Conservation (phyloP, 768 basidiomycete species). For the Termitomyces sp. region DNA sequence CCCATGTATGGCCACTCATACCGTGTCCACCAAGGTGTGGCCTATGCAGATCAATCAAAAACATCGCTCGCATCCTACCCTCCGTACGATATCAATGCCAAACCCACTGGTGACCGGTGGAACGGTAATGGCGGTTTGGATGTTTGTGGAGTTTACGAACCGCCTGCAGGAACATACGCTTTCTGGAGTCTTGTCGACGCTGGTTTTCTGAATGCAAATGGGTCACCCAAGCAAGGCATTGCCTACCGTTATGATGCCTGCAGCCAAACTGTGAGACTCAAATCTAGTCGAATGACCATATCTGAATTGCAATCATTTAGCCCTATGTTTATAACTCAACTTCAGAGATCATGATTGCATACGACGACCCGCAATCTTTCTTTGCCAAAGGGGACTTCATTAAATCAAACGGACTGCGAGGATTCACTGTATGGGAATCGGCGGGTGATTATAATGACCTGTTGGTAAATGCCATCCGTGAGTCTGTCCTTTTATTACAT, state of each 20-base stretch:
- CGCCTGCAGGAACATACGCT: constrained; percentile 54
- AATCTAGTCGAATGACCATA: background rate
- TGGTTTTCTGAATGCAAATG: constrained; percentile 50
- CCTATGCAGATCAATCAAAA: constrained; percentile 28
- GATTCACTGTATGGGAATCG: constrained; percentile 73
- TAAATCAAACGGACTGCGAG: constrained; percentile 46
- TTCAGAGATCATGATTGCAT: constrained; percentile 57
- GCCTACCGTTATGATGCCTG: constrained; percentile 57
- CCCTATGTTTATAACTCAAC: constrained; percentile 63
- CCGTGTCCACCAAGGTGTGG: constrained; percentile 33
- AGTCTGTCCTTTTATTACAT: background rate
- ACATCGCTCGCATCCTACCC: constrained; percentile 45
- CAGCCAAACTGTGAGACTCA: constrained; percentile 61
- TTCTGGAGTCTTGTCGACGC: constrained; percentile 60
- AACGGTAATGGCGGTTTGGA: constrained; percentile 45
- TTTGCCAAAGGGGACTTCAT: constrained; percentile 61
- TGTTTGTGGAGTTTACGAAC: constrained; percentile 52
- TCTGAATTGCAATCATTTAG: constrained; percentile 30
- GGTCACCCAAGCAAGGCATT: constrained; percentile 41
- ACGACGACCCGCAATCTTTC: constrained; percentile 61
- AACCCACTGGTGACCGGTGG: constrained; percentile 56
- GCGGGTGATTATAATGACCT: constrained; percentile 62
- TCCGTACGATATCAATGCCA: constrained; percentile 39
- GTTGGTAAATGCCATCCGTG: constrained; percentile 46
- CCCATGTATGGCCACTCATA: constrained; percentile 83